Evolutionary conservation across 192 early-diverging fungal species (phyloP).

Genomic region (Mortierella alpina): DNA sequence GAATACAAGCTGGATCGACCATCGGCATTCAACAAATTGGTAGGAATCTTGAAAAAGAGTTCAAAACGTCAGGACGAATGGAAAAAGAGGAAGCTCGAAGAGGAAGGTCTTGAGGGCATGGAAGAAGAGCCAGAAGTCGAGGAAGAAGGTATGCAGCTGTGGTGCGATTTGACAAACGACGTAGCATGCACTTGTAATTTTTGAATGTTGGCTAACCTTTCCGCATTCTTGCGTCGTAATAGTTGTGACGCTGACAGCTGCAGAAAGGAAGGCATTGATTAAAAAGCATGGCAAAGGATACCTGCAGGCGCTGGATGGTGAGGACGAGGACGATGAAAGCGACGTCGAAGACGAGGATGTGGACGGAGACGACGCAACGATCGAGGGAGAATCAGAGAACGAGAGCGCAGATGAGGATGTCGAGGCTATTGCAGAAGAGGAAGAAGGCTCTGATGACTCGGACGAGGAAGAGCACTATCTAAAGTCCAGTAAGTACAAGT

Average conservation of each 20-base stretch:
- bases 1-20: conserved; percentile 62
- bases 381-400: conserved; percentile 17
- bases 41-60: conserved; percentile 68
- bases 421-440: conserved; percentile 47
- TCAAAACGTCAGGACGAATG: conserved; percentile 64
- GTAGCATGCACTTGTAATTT: neutral
- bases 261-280: conserved; percentile 48
- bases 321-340: conserved; percentile 40
- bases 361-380: conserved; percentile 13
- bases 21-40: conserved; percentile 67
- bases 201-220: neutral
- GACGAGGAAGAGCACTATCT: conserved; percentile 40
- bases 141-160: conserved; percentile 27
- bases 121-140: conserved; percentile 47
- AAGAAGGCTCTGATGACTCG: conserved; percentile 32
- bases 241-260: conserved; percentile 42
- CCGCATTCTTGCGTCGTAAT: neutral
- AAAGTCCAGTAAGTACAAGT: conserved; percentile 38
- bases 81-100: conserved; percentile 60
- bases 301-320: conserved; percentile 34
- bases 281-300: conserved; percentile 52
- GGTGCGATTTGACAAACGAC: neutral
- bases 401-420: conserved; percentile 27
- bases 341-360: conserved; percentile 27
- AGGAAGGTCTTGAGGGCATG: conserved; percentile 60